A percentile compares a stretch with the other conserved stretches of the same genome.
Conservation (phyloP, 2,329 filamentous ascomycete species). For the Dothideomycetes sp. region DNA sequence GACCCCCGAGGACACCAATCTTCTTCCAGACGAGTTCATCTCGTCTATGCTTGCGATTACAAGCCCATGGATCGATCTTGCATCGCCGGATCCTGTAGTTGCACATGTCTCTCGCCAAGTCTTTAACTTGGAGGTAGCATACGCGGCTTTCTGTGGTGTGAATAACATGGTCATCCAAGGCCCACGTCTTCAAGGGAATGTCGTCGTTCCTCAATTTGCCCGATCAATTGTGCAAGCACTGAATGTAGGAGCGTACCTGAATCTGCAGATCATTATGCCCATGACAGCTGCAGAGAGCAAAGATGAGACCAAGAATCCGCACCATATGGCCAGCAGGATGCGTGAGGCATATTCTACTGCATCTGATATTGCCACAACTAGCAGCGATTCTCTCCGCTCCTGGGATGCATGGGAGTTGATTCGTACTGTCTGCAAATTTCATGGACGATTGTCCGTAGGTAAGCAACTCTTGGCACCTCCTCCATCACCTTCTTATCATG, state of each 20-base stretch:
- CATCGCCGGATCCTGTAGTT: slow-evolving; percentile 70
- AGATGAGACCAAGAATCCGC: neutral
- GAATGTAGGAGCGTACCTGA: slow-evolving; percentile 61
- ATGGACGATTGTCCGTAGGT: slow-evolving; percentile 72
- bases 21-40: slow-evolving; percentile 57
- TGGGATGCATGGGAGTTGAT: slow-evolving; percentile 96
- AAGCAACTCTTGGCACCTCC: slow-evolving; percentile 31
- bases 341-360: slow-evolving; percentile 4
- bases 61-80: slow-evolving; percentile 90
- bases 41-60: slow-evolving; percentile 65
- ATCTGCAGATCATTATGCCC: slow-evolving; percentile 69
- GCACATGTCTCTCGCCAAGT: slow-evolving; percentile 82
- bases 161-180: slow-evolving; percentile 73
- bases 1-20: slow-evolving; percentile 65
- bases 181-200: slow-evolving; percentile 52
- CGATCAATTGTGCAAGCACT: slow-evolving; percentile 75
- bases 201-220: slow-evolving; percentile 46
- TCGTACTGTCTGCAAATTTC: slow-evolving; percentile 76
- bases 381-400: slow-evolving; percentile 34
- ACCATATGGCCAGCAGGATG: slow-evolving; percentile 1
- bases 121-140: slow-evolving; percentile 80
- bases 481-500: neutral
- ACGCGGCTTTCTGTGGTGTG: slow-evolving; percentile 89
- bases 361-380: neutral
- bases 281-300: slow-evolving; percentile 54